Conservation (phyloP, 1,284 basidiomycete species). For the Sporisorium graminicola region DNA sequence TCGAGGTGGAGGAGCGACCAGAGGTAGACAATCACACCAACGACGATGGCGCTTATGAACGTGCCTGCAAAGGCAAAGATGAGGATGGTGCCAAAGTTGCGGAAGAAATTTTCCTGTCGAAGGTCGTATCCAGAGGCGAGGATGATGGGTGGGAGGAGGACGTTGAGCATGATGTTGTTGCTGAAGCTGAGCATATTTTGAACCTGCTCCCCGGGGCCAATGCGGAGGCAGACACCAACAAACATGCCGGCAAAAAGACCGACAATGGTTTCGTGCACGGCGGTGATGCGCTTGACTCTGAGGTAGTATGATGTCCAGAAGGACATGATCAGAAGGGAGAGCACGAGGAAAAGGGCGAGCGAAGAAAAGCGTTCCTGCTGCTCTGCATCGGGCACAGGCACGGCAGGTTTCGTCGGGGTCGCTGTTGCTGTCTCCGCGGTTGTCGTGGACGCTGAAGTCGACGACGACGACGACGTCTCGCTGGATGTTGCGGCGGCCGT, state of each 20-base stretch:
- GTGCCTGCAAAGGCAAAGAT: slow-evolving; percentile 97
- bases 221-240: slow-evolving; percentile 88
- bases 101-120: slow-evolving; percentile 97
- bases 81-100: slow-evolving; percentile 78
- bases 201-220: slow-evolving; percentile 92
- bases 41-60: slow-evolving; percentile 94
- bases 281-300: slow-evolving; percentile 93
- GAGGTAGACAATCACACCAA: slow-evolving; percentile 94
- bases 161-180: slow-evolving; percentile 97
- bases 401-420: slow-evolving; percentile 5
- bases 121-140: slow-evolving; percentile 97
- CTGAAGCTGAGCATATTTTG: slow-evolving; percentile 97
- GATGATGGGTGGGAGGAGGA: slow-evolving; percentile 96
- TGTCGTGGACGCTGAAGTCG: slow-evolving; percentile 4
- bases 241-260: slow-evolving; percentile 95
- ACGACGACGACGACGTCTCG: neutral
- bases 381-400: slow-evolving; percentile 59
- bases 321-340: slow-evolving; percentile 90
- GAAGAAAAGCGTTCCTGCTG: slow-evolving; percentile 66
- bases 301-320: slow-evolving; percentile 98
- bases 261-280: slow-evolving; percentile 95
- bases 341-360: slow-evolving; percentile 77
- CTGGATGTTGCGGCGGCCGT: slow-evolving; percentile 12
- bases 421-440: slow-evolving; percentile 10
- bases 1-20: slow-evolving; percentile 86